Conservation (phyloP, 768 basidiomycete species). For the Hydnomerulius pinastri region DNA sequence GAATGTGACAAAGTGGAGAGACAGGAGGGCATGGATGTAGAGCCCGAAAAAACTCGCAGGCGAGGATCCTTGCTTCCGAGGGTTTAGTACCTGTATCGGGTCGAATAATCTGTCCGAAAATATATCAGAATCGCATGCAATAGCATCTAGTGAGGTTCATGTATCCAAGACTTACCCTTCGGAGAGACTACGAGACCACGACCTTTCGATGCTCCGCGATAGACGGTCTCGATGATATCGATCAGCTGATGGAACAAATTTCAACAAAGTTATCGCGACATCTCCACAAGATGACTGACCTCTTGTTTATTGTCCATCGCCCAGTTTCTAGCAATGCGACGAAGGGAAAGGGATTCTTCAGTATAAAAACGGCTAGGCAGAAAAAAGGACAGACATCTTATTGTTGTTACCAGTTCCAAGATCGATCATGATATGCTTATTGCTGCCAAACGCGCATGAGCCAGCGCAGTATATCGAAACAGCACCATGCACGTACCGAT, state of each 20-base stretch:
- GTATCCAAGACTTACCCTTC: slow-evolving; percentile 59
- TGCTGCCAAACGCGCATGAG: slow-evolving; percentile 46
- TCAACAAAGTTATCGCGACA: background rate
- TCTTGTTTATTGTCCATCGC: slow-evolving; percentile 99
- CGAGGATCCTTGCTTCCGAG: too few species aligned
- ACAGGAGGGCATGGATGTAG: background rate
- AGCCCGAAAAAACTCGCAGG: background rate
- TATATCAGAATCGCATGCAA: background rate
- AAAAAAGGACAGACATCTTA: slow-evolving; percentile 74
- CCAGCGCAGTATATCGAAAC: background rate
- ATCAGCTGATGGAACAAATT: slow-evolving; percentile 63
- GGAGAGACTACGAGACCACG: slow-evolving; percentile 97
- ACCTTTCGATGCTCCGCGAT: slow-evolving; percentile 96
- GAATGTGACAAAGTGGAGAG: background rate
- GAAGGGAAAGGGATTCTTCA: background rate
- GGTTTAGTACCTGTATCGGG: slow-evolving; percentile 70
- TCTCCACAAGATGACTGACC: slow-evolving; percentile 41
- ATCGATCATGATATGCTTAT: slow-evolving; percentile 99
- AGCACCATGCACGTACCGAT: slow-evolving; percentile 60
- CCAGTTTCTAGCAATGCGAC: slow-evolving; percentile 77
- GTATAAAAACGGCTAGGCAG: background rate
- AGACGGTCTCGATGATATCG: slow-evolving; percentile 97
- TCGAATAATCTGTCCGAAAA: slow-evolving; percentile 66
- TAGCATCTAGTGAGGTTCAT: background rate
- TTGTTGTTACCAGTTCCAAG: slow-evolving; percentile 99